A percentile compares a stretch with the other conserved stretches of the same genome.
Evolutionary conservation across 176 grass and related monocot genomes (phyloP).

Genomic region (Musa acuminata): DNA sequence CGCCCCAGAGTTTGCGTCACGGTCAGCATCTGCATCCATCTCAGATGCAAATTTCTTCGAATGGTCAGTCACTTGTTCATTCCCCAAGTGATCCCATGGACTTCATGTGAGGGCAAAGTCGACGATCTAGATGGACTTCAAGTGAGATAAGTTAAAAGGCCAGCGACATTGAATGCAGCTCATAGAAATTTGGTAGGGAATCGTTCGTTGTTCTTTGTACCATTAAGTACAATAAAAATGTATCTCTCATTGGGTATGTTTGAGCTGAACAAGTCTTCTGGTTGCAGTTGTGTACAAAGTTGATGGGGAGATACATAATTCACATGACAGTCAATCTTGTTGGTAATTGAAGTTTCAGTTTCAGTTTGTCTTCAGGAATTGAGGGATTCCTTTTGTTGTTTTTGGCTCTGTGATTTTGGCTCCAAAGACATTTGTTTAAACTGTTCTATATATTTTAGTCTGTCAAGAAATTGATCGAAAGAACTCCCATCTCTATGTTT

Average conservation of each 20-base stretch:
- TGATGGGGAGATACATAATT: no score
- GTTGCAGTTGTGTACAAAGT: background rate
- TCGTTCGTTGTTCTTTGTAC: background rate
- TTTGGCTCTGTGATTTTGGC: no score
- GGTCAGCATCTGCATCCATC: constrained; percentile 30
- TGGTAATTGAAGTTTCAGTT: no score
- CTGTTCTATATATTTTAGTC: no score
- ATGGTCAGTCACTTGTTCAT: constrained; percentile 46
- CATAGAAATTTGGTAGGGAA: background rate
- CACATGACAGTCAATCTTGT: no score
- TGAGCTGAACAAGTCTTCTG: no score
- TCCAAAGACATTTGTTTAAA: no score
- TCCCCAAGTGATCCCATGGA: constrained; percentile 78
- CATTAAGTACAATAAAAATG: background rate
- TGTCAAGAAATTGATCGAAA: no score
- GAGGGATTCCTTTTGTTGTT: no score
- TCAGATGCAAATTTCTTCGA: constrained; percentile 34
- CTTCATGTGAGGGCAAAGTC: constrained; percentile 58
- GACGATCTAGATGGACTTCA: background rate
- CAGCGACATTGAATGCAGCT: background rate
- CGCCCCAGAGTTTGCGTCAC: constrained; percentile 39
- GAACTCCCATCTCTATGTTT: no score
- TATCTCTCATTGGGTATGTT: no score
- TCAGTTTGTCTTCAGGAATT: no score
- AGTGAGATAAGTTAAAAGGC: background rate